Conservation (phyloP, 108 stramenopile species). For the Fistulifera pelliculosa region DNA sequence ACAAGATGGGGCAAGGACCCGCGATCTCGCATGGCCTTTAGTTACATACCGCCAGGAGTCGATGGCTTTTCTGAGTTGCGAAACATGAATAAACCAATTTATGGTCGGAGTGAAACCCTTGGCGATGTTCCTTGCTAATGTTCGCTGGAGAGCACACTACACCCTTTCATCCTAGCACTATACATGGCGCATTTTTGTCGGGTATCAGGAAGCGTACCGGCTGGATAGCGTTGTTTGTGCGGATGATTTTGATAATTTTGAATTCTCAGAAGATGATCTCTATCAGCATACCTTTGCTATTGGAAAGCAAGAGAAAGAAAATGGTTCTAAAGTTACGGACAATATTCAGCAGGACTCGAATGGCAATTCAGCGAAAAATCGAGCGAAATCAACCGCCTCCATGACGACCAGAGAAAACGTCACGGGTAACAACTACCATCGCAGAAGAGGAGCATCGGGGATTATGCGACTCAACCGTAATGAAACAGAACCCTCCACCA, state of each 20-base stretch:
- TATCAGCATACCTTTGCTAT: conserved; percentile 56
- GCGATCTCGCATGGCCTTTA: conserved; percentile 55
- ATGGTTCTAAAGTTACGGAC: too few relatives aligned
- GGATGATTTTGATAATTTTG: conserved; percentile 30
- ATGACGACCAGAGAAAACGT: not conserved
- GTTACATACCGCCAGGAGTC: conserved; percentile 67
- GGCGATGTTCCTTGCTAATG: conserved; percentile 38
- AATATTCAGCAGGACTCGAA: not conserved
- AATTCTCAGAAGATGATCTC: conserved; percentile 42
- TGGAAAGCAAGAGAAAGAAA: conserved; percentile 6
- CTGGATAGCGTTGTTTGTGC: conserved; percentile 59
- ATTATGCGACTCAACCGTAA: not conserved
- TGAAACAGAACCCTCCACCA: not conserved
- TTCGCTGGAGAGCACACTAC: conserved; percentile 96
- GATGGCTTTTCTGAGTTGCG: conserved; percentile 43
- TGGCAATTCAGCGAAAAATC: not conserved
- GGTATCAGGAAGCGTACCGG: conserved; percentile 86
- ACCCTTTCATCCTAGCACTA: conserved; percentile 84
- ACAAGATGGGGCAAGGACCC: conserved; percentile 74
- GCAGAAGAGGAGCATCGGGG: conserved; percentile 11
- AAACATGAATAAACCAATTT: conserved; percentile 48
- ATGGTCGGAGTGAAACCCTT: conserved; percentile 17
- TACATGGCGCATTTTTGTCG: conserved; percentile 85
- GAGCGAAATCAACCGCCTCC: not conserved
- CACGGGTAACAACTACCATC: conserved; percentile 4